phyloP scores from a whole-genome alignment of 768 basidiomycete genomes.

The Tricholoma bakamatsutake region DNA sequence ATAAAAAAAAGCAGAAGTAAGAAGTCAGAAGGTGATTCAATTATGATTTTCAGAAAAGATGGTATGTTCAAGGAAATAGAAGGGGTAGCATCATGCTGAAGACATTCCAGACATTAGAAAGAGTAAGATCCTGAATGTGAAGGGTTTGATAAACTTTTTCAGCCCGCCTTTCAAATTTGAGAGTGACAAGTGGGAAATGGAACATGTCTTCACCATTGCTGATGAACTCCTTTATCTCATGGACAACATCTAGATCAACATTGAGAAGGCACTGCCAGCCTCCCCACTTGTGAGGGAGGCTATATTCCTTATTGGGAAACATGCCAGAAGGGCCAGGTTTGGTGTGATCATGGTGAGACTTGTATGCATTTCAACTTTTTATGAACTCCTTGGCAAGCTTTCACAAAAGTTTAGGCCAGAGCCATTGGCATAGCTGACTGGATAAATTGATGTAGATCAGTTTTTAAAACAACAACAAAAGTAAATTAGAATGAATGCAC shows the following conservation, averaged over 20 bases:
- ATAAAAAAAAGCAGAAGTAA: no score
- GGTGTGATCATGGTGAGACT: neutral
- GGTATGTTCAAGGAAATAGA: no score
- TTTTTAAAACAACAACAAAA: neutral
- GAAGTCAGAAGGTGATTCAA: no score
- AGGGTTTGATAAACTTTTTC: neutral
- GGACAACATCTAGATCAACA: neutral
- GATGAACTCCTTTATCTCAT: no score
- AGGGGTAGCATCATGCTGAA: no score
- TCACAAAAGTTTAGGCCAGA: no score
- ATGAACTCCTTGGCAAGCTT: neutral
- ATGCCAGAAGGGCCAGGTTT: no score
- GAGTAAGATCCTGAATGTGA: neutral
- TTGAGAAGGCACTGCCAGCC: neutral
- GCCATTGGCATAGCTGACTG: neutral
- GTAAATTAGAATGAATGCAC: conserved; percentile 16
- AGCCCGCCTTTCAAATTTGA: neutral
- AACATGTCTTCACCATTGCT: no score
- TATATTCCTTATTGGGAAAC: no score
- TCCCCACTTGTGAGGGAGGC: neutral
- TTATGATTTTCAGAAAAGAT: no score
- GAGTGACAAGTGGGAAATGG: neutral
- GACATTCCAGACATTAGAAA: neutral
- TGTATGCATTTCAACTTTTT: neutral
- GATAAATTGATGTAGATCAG: neutral